phyloP scores from a whole-genome alignment of 495 filamentous ascomycete species.

The Penicillium ochrochloron region DNA sequence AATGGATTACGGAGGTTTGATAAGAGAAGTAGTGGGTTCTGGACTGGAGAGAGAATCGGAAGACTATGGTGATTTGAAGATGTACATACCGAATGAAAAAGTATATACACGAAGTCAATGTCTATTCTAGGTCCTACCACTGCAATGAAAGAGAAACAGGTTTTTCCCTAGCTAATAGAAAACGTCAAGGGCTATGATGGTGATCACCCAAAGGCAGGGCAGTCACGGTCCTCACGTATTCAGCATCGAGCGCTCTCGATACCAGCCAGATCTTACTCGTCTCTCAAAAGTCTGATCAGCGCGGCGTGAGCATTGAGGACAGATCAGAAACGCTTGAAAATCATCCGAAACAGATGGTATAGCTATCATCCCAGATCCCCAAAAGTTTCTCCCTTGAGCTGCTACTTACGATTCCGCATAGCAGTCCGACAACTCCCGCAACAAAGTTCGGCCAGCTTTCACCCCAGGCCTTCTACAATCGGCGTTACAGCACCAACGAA shows the following conservation, averaged over 20 bases:
- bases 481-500: slow-evolving; percentile 7
- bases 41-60: slow-evolving; percentile 20
- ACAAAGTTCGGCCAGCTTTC: slow-evolving; percentile 2
- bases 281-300: slow-evolving; percentile 7
- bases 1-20: slow-evolving; percentile 13
- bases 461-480: slow-evolving; percentile 15
- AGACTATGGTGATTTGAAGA: neutral
- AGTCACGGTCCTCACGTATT: slow-evolving; percentile 13
- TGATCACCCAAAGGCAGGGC: slow-evolving; percentile 7
- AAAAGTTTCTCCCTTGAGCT: neutral
- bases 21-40: slow-evolving; percentile 17
- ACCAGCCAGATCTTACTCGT: slow-evolving; percentile 12
- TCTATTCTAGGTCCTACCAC: neutral
- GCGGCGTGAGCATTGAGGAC: slow-evolving; percentile 11
- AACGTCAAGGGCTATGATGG: slow-evolving; percentile 11
- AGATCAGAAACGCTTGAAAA: slow-evolving; percentile 11
- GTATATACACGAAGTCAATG: neutral
- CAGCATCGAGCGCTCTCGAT: slow-evolving; percentile 13
- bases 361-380: neutral
- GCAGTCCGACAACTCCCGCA: neutral
- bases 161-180: slow-evolving; percentile 5
- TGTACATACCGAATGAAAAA: neutral
- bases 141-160: neutral
- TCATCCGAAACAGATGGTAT: slow-evolving; percentile 14
- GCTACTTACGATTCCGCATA: slow-evolving; percentile 10